Percentiles rank a stretch among this genome's conserved stretches.
Conservation (phyloP, 441 rosid species). For the Eruca vesicaria region DNA sequence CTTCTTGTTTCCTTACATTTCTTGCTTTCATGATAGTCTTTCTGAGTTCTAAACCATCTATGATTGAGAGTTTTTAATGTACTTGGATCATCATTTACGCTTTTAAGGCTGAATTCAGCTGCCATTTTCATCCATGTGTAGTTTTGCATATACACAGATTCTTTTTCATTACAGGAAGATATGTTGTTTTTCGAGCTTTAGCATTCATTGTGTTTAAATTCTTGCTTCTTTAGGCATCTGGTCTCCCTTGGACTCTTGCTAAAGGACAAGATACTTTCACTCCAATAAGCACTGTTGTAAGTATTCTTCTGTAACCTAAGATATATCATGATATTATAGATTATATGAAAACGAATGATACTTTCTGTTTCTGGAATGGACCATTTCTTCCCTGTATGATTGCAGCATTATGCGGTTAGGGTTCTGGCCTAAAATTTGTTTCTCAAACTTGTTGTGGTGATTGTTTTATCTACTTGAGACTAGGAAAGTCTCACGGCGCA, state of each 20-base stretch:
- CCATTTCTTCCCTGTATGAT: background rate
- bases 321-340: background rate
- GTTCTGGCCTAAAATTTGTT: background rate
- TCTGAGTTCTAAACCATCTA: no score
- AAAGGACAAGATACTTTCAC: conserved; percentile 97
- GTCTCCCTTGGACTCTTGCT: conserved; percentile 97
- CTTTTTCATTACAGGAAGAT: background rate
- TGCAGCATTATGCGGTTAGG: background rate
- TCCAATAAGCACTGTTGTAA: conserved; percentile 87
- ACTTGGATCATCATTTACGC: background rate
- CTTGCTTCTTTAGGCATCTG: conserved; percentile 55
- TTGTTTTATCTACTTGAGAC: background rate
- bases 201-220: background rate
- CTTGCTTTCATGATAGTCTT: no score
- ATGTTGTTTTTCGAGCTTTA: background rate
- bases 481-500: background rate
- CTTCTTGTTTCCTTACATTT: background rate
- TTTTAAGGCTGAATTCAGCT: background rate
- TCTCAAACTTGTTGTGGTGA: background rate
- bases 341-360: background rate
- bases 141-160: background rate
- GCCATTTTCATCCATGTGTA: background rate
- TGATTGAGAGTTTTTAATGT: background rate
- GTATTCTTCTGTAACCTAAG: conserved; percentile 21
- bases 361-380: background rate